Evolutionary conservation across 176 grass and related monocot species (phyloP).

Genomic region (Aegilops sharonensis): DNA sequence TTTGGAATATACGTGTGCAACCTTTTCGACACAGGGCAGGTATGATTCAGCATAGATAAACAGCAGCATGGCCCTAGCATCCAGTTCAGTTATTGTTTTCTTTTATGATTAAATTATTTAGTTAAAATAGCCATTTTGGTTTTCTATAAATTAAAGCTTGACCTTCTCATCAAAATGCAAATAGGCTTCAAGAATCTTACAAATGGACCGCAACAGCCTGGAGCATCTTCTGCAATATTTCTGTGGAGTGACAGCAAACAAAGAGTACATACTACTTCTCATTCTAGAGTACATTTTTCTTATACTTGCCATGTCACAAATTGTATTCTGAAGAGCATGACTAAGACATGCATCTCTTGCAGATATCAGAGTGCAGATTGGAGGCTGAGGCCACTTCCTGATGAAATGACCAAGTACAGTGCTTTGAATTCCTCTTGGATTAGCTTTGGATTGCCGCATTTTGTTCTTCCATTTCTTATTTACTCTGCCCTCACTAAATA

Average conservation of each 20-base stretch:
- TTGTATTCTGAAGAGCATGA: conserved; percentile 7
- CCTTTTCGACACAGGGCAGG: conserved; percentile 96
- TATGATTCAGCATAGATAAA: conserved; percentile 32
- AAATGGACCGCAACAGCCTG: conserved; percentile 87
- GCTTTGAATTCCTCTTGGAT: conserved; percentile 6
- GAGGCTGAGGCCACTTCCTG: conserved; percentile 86
- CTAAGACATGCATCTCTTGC: conserved; percentile 38
- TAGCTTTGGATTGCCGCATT: conserved; percentile 18
- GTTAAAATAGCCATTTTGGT: conserved; percentile 1
- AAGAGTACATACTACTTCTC: conserved; percentile 60
- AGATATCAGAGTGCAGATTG: conserved; percentile 99
- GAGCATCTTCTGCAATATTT: conserved; percentile 90
- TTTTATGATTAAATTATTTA: conserved; percentile 10
- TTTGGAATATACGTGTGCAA: conserved; percentile 94
- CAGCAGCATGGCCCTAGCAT: conserved; percentile 9
- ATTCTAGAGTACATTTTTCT: conserved; percentile 1
- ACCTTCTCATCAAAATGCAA: conserved; percentile 32
- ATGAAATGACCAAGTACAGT: conserved; percentile 91
- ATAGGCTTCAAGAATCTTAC: conserved; percentile 87
- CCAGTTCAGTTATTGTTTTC: conserved; percentile 1
- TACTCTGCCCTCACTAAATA: neutral
- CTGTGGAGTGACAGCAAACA: conserved; percentile 85
- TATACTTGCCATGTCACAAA: conserved; percentile 14
- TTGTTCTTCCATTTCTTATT: conserved; percentile 12
- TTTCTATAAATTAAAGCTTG: conserved; percentile 26